These are phyloP conservation scores for Malassezia vespertilionis DNA, from an alignment of 1,284 basidiomycete genomes.

Conservation along the genomic window DNA sequence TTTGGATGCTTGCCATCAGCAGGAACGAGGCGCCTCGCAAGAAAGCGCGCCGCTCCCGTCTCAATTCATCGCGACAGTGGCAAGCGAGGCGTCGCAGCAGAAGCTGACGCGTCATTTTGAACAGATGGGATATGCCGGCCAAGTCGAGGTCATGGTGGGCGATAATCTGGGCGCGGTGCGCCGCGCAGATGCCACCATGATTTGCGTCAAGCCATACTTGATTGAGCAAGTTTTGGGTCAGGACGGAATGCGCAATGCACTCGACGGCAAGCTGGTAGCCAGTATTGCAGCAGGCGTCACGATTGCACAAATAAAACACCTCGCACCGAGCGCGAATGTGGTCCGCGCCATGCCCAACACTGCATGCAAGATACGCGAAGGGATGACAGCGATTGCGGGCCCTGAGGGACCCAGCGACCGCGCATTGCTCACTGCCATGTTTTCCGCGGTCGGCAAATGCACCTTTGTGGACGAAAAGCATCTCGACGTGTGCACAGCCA, in stretches of 20 bases:
- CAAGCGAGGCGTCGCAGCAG: constrained; percentile 62
- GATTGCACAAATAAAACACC: constrained; percentile 64
- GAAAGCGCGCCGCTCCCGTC: constrained; percentile 54
- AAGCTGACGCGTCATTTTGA: constrained; percentile 60
- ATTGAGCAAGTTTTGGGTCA: constrained; percentile 65
- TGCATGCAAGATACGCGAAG: constrained; percentile 61
- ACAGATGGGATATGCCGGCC: constrained; percentile 23
- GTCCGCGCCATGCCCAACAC: constrained; percentile 98
- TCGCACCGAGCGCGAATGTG: constrained; percentile 72
- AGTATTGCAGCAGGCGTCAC: constrained; percentile 94
- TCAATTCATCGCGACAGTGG: constrained; percentile 82
- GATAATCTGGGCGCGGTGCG: constrained; percentile 65
- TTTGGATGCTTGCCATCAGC: constrained; percentile 49
- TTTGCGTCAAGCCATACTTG: constrained; percentile 67
- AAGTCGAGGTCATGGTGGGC: constrained; percentile 57
- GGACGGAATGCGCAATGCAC: constrained; percentile 70
- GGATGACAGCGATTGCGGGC: constrained; percentile 41
- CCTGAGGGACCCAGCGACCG: constrained; percentile 25
- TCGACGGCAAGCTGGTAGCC: constrained; percentile 80
- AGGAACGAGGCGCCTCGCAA: constrained; percentile 10
- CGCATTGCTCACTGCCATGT: constrained; percentile 35
- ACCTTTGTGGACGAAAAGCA: constrained; percentile 50
- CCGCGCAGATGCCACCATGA: constrained; percentile 69
- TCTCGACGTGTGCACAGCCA: constrained; percentile 94
- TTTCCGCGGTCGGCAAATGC: constrained; percentile 38